Evolutionary conservation across 345 rosid species (phyloP), one percentile per base, ranked within the genome.

Genomic region (Anastatica hierochuntica): DNA sequence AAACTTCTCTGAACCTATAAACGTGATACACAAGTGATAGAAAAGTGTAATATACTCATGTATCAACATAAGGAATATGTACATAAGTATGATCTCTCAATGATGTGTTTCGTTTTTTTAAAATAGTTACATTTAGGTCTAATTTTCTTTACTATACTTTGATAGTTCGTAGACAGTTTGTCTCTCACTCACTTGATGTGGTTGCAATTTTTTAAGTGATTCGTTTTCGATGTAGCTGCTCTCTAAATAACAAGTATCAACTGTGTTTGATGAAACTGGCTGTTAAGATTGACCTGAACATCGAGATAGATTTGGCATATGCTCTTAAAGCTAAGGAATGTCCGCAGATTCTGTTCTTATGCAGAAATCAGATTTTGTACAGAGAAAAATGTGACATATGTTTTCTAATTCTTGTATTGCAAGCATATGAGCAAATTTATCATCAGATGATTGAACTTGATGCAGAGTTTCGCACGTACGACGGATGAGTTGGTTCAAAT

Each of bases 241-340:
- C 48, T 40, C 3, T 51, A n/a, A 8, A 41, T 39, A 20, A 40
- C 23, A 49, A 40, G 42, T 14, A 31, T 45, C 21, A n/a, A 6
- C 2, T 3, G 17, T 30, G 21, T 52, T 66, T 66, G 11, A 18
- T 61, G 57, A 58, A n/a, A 52, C 83, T 87, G 96, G 80, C 95
- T 3, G 83, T 82, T 64, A 90, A 87, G 71, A 60, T 87, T 63
- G 92, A 90, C 66, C 58, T 84, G 51, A 87, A 87, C 54, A 82
- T 90, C 4, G 96, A 90, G 76, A 87, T 76, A 64, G 98, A 87
- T 72, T 57, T 84, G 73, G 90, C 95, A n/a, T 87, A 87, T 77
- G 92, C 96, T 70, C 95, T 90, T 38, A 82, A 81, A 75, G 96
- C 73, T 47, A 84, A 76, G 72, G 82, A 79, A 35, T 66, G 92